phyloP scores from a whole-genome alignment of 2,329 filamentous ascomycete genomes.

The Onygenales sp. region DNA sequence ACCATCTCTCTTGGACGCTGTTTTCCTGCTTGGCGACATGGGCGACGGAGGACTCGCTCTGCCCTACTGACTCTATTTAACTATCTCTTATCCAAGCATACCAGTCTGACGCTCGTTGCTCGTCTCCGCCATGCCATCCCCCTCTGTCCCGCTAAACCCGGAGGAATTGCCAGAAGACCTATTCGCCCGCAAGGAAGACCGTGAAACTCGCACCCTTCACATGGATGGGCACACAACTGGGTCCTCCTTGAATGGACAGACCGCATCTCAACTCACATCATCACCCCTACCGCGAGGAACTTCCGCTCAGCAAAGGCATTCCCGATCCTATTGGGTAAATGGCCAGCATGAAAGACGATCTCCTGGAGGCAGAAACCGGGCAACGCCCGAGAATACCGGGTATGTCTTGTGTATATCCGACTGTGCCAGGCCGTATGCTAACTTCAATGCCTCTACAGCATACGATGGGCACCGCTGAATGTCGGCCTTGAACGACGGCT shows the following conservation, averaged over 20 bases:
- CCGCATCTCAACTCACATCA: not conserved
- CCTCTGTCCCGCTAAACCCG: not conserved
- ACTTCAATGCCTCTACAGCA: constrained; percentile 33
- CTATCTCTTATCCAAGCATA: too few relatives aligned
- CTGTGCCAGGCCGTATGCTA: not conserved
- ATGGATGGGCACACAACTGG: not conserved
- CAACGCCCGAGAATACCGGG: not conserved
- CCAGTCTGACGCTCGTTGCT: not conserved
- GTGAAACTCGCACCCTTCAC: too few relatives aligned
- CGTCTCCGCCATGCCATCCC: not conserved
- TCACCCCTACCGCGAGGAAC: not conserved
- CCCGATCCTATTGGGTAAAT: not conserved
- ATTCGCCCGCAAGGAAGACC: not conserved
- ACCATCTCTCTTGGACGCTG: too few relatives aligned
- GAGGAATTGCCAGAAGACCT: not conserved
- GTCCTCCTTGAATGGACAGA: not conserved
- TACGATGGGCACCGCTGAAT: constrained; percentile 75
- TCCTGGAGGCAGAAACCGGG: not conserved
- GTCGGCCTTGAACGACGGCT: constrained; percentile 61
- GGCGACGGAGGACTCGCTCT: too few relatives aligned
- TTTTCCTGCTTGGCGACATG: too few relatives aligned
- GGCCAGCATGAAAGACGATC: not conserved
- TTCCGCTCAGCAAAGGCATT: not conserved
- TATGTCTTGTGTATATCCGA: not conserved
- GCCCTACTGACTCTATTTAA: too few relatives aligned